phyloP scores from a whole-genome alignment of 768 basidiomycete species.

The Macrocybe gigantea region DNA sequence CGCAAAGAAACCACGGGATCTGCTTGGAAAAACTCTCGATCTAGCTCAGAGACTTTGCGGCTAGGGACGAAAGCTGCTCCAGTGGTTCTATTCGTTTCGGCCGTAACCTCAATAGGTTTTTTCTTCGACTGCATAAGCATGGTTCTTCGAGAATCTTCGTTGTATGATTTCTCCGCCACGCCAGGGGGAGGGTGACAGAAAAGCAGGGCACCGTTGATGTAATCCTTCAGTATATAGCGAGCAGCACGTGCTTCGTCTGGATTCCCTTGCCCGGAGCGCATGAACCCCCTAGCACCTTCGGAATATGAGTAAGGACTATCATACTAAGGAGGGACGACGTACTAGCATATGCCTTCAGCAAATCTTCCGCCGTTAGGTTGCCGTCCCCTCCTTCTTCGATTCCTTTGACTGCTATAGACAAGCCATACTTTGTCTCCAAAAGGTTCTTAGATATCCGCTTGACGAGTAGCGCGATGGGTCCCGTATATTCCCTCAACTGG shows the following conservation, averaged over 20 bases:
- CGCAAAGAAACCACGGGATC: constrained; percentile 44
- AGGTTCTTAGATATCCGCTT: constrained; percentile 76
- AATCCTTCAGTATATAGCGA: constrained; percentile 92
- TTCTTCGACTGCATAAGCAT: no score
- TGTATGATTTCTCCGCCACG: constrained; percentile 62
- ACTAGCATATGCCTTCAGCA: constrained; percentile 92
- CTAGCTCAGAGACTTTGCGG: constrained; percentile 58
- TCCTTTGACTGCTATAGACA: constrained; percentile 58
- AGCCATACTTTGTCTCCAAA: constrained; percentile 86
- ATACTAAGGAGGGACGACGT: constrained; percentile 27
- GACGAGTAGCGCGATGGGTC: constrained; percentile 72
- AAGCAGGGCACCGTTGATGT: constrained; percentile 89
- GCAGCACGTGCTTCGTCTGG: constrained; percentile 95
- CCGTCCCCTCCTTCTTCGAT: constrained; percentile 86
- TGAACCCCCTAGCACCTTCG: constrained; percentile 88
- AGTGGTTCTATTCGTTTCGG: no score
- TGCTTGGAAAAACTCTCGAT: constrained; percentile 76
- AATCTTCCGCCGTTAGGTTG: constrained; percentile 65
- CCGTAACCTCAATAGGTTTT: no score
- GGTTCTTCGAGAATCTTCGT: constrained; percentile 38
- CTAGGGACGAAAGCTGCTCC: constrained; percentile 9
- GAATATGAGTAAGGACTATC: constrained; percentile 9
- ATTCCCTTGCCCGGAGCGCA: constrained; percentile 91
- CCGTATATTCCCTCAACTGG: constrained; percentile 91
- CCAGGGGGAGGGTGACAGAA: constrained; percentile 89